phyloP scores from a whole-genome alignment of 2,329 filamentous ascomycete species.

The Aspergillus sp. region DNA sequence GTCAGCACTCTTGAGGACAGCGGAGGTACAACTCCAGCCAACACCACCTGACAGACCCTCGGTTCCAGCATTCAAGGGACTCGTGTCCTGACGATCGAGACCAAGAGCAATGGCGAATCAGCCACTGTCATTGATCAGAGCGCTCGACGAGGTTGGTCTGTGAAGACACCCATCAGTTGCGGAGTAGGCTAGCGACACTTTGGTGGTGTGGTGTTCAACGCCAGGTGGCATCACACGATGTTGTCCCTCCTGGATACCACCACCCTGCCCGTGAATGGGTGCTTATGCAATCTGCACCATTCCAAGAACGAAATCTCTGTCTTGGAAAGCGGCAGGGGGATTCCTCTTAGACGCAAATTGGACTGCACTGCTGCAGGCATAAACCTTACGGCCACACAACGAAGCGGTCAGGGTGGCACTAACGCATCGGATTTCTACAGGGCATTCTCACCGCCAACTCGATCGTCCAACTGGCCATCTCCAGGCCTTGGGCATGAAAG shows the following conservation, averaged over 20 bases:
- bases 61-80: background rate
- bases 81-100: background rate
- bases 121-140: background rate
- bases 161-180: background rate
- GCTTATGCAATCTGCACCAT: background rate
- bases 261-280: no score
- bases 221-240: slow-evolving; percentile 1
- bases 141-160: background rate
- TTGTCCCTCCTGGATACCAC: background rate
- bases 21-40: background rate
- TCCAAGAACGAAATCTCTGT: background rate
- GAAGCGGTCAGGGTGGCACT: slow-evolving; percentile 25
- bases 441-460: background rate
- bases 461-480: background rate
- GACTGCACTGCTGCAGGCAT: slow-evolving; percentile 24
- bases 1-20: background rate
- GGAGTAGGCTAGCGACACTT: no score
- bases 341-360: slow-evolving; percentile 7
- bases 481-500: background rate
- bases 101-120: background rate
- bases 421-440: background rate
- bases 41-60: background rate
- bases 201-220: background rate
- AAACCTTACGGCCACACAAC: slow-evolving; percentile 26
- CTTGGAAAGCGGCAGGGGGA: background rate